Base-by-base conservation (phyloP, 176 grass and related monocot genomes). In the Chrysopogon serrulatus region DNA sequence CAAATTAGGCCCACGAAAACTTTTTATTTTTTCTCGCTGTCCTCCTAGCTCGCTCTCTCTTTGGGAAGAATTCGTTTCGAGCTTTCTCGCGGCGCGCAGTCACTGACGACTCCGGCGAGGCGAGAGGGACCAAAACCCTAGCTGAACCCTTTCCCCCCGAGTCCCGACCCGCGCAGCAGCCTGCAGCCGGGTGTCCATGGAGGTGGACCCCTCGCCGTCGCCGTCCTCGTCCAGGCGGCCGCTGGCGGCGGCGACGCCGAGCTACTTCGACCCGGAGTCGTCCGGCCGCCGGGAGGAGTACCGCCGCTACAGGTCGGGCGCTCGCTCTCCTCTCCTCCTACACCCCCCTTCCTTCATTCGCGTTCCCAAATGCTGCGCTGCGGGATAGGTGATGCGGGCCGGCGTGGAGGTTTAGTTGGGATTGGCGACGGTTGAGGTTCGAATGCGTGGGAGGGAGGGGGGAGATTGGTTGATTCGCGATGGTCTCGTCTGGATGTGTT, bases 231-330 rank as follows among this genome's bases (percentile, higher is more conserved):
- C 84, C 64, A 64, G 75, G 27, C 74, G 83, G 31, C n/a, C n/a
- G n/a, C n/a, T n/a, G n/a, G n/a, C n/a, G 27, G 12, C 5, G 14
- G 4, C 88, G 14, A 11, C 62, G 56, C 82, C 92, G 81, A 87
- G 82, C 88, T 92, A 93, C 73, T 92, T 98, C 81, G 88, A 90
- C 76, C 96, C 91, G 72, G 84, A 90, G 69, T 85, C 92, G 23
- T 85, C 88, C 57, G 85, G 89, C 71, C 86, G 85, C 68, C 88
- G 96, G 68, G 91, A 95, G 88, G 88, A 88, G 67, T 98, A 90
- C 87, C 96, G 93, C 56, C 96, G 91, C 34, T 98, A 95, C 83
- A 91, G 95, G 95, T 98, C 28, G 57, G 59, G 13, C 9, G 31
- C 3, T 8, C 51, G 18, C 17, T 56, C 51, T 4, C 26, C 3